Evolutionary conservation across 164 flowering plant genomes (phyloP).

Genomic region (Annona squamosa): DNA sequence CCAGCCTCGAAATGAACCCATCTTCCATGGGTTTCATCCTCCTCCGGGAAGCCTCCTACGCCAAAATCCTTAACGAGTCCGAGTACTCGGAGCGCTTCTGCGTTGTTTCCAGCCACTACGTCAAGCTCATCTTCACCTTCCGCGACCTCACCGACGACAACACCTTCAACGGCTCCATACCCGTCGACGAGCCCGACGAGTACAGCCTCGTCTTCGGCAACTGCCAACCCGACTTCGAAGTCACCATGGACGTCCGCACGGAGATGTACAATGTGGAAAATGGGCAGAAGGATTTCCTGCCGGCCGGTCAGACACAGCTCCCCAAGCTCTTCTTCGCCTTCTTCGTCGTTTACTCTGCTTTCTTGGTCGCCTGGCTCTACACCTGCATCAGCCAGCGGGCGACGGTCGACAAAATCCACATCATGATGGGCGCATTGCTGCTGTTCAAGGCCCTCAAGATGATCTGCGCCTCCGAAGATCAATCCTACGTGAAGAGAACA

Average conservation of each 20-base stretch:
- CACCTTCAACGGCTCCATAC: slow-evolving; percentile 13
- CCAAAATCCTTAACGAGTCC: slow-evolving; percentile 25
- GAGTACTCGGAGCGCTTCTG: slow-evolving; percentile 20
- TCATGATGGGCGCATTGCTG: slow-evolving; percentile 32
- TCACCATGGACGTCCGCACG: slow-evolving; percentile 31
- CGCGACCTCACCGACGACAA: slow-evolving; percentile 1
- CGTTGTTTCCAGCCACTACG: slow-evolving; percentile 24
- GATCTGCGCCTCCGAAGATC: slow-evolving; percentile 36
- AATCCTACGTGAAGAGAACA: slow-evolving; percentile 19
- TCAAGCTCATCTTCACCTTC: slow-evolving; percentile 23
- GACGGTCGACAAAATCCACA: slow-evolving; percentile 27
- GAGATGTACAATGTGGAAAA: slow-evolving; percentile 29
- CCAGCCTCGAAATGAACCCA: slow-evolving; percentile 14
- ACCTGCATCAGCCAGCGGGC: slow-evolving; percentile 22
- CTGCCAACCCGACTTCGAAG: slow-evolving; percentile 33
- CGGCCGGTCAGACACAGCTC: slow-evolving; percentile 27
- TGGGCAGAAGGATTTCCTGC: slow-evolving; percentile 24
- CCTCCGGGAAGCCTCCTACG: slow-evolving; percentile 16
- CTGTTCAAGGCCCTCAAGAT: slow-evolving; percentile 29
- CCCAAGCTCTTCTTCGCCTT: slow-evolving; percentile 23
- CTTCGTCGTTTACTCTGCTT: slow-evolving; percentile 17
- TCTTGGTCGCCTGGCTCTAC: slow-evolving; percentile 19
- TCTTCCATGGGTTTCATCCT: slow-evolving; percentile 42
- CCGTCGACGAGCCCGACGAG: slow-evolving; percentile 23
- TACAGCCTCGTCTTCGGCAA: slow-evolving; percentile 36